phyloP scores from a whole-genome alignment of 768 basidiomycete genomes.

The Holtermannia corniformis region DNA sequence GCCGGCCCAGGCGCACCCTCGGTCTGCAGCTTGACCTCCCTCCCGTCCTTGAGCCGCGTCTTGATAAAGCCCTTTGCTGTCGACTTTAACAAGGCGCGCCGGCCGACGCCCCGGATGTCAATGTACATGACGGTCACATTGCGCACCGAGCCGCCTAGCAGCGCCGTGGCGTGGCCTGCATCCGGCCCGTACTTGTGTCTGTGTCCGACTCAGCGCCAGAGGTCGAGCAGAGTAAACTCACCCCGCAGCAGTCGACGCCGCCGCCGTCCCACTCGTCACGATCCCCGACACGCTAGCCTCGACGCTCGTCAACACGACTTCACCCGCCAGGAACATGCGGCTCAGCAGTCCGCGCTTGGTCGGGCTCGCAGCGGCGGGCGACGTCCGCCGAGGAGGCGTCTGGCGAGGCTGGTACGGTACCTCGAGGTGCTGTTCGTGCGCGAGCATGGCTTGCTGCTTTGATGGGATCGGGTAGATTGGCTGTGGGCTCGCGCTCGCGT shows the following conservation, averaged over 20 bases:
- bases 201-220: constrained; percentile 1
- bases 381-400: background rate
- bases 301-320: constrained; percentile 39
- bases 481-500: background rate
- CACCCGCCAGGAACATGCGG: constrained; percentile 27
- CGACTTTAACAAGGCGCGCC: constrained; percentile 57
- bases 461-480: background rate
- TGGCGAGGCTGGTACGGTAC: background rate
- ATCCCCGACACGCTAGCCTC: constrained; percentile 35
- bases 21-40: constrained; percentile 27
- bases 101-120: constrained; percentile 62
- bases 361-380: constrained; percentile 1
- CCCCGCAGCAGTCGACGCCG: constrained; percentile 36
- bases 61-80: constrained; percentile 38
- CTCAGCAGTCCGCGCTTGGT: constrained; percentile 19
- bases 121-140: constrained; percentile 70
- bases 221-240: constrained; percentile 11
- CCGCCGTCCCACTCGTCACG: constrained; percentile 31
- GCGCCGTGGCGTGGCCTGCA: constrained; percentile 52
- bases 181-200: constrained; percentile 54
- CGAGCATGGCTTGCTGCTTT: background rate
- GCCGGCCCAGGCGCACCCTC: constrained; percentile 3
- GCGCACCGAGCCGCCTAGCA: constrained; percentile 56
- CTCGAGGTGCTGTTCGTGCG: background rate
- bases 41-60: constrained; percentile 24